phyloP scores from a whole-genome alignment of 257 asterid species.

The Thymus mandschuricus region DNA sequence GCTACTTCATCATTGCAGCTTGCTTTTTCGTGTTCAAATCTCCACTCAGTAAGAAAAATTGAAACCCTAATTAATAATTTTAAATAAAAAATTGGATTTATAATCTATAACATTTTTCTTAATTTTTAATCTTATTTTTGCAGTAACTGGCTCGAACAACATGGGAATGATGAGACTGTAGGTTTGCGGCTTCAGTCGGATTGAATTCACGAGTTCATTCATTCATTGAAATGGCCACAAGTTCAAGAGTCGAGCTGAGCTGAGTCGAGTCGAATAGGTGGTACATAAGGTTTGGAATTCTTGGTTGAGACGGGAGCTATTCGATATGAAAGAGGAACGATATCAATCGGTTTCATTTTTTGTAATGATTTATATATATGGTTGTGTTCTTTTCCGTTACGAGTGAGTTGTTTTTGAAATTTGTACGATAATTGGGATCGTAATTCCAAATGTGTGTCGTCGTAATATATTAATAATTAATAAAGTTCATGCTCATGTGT shows the following conservation, averaged over 20 bases:
- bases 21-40: slow-evolving; percentile 60
- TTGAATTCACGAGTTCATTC: slow-evolving; percentile 24
- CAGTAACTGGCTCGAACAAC: slow-evolving; percentile 13
- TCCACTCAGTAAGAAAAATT: slow-evolving; percentile 50
- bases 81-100: background rate
- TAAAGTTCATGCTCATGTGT: background rate
- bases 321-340: background rate
- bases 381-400: background rate
- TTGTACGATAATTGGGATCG: slow-evolving; percentile 8
- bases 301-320: background rate
- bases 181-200: slow-evolving; percentile 20
- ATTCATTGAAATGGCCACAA: slow-evolving; percentile 31
- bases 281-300: background rate
- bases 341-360: background rate
- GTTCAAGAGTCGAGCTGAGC: slow-evolving; percentile 1
- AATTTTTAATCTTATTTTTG: slow-evolving; percentile 5
- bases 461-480: background rate
- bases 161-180: slow-evolving; percentile 40
- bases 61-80: background rate
- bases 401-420: slow-evolving; percentile 3
- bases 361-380: background rate
- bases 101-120: background rate
- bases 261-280: background rate
- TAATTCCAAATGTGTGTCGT: background rate
- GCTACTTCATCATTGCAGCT: slow-evolving; percentile 66